These are phyloP conservation scores for Forsythia suspensa DNA, from an alignment of 257 asterid species.

Conservation along the genomic window DNA sequence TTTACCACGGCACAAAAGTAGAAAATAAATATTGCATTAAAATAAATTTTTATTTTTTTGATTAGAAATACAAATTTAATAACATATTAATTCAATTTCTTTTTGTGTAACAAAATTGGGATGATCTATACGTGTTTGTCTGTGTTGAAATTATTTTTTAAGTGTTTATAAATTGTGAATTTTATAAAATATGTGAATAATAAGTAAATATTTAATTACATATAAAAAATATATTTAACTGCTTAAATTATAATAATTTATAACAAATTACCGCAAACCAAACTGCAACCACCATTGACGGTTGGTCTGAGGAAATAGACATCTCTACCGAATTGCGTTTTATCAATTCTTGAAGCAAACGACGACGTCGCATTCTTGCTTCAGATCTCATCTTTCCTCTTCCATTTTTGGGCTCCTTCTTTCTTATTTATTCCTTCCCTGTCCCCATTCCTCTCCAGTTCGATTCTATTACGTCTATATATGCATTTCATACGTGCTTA, in stretches of 20 bases:
- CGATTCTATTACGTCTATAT: constrained; percentile 7
- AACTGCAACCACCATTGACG: constrained; percentile 36
- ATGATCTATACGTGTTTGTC: neutral
- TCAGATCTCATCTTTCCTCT: constrained; percentile 51
- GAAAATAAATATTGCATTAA: neutral
- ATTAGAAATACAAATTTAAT: no score
- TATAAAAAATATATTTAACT: no score
- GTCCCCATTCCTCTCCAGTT: constrained; percentile 13
- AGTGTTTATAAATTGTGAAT: no score
- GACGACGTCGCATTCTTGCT: constrained; percentile 51
- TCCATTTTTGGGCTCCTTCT: constrained; percentile 17
- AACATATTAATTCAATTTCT: neutral
- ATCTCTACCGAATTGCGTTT: constrained; percentile 28
- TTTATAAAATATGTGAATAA: no score
- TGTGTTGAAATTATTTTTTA: no score
- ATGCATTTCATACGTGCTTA: constrained; percentile 9
- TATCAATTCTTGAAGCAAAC: constrained; percentile 54
- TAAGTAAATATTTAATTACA: no score
- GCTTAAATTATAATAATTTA: no score
- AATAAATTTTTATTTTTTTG: neutral
- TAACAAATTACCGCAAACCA: neutral
- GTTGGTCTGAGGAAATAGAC: constrained; percentile 37
- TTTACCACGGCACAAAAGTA: neutral
- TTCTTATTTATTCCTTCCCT: constrained; percentile 17
- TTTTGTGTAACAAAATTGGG: neutral